Evolutionary conservation across 305 asterid genomes (phyloP).

Genomic region (Ilex paraguariensis): DNA sequence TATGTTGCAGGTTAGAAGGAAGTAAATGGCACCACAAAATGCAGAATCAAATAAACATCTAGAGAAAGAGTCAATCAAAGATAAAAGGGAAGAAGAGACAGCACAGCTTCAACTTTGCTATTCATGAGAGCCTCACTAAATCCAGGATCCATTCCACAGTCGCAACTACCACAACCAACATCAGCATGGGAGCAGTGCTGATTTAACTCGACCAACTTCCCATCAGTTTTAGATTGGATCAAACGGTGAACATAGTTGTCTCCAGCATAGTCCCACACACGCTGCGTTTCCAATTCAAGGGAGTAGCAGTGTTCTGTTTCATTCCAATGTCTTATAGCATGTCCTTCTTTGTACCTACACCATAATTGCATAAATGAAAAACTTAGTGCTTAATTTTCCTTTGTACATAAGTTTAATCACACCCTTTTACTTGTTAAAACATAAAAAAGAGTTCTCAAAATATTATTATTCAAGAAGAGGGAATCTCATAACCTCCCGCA

Average conservation of each 20-base stretch:
- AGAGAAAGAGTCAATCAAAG: conserved; percentile 11
- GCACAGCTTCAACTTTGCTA: conserved; percentile 80
- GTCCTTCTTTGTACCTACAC: conserved; percentile 70
- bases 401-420: too few relatives aligned
- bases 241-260: conserved; percentile 94
- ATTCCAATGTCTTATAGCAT: conserved; percentile 83
- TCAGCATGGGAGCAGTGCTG: conserved; percentile 43
- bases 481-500: conserved; percentile 68
- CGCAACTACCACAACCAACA: conserved; percentile 45
- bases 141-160: conserved; percentile 32
- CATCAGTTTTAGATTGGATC: conserved; percentile 93
- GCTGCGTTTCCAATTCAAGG: conserved; percentile 89
- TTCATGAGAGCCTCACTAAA: conserved; percentile 45
- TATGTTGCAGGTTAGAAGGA: conserved; percentile 15
- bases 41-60: conserved; percentile 4
- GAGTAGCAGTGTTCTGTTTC: conserved; percentile 96
- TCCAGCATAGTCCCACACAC: conserved; percentile 97
- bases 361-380: background rate
- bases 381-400: too few relatives aligned
- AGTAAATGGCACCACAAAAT: conserved; percentile 4
- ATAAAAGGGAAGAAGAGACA: conserved; percentile 13
- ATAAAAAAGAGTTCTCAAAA: too few relatives aligned
- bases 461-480: background rate
- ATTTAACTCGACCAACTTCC: conserved; percentile 86
- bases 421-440: too few relatives aligned